A percentile compares a stretch with the other conserved stretches of the same genome.
phyloP scores from a whole-genome alignment of 805 yeast species.

The Komagataella populi region DNA sequence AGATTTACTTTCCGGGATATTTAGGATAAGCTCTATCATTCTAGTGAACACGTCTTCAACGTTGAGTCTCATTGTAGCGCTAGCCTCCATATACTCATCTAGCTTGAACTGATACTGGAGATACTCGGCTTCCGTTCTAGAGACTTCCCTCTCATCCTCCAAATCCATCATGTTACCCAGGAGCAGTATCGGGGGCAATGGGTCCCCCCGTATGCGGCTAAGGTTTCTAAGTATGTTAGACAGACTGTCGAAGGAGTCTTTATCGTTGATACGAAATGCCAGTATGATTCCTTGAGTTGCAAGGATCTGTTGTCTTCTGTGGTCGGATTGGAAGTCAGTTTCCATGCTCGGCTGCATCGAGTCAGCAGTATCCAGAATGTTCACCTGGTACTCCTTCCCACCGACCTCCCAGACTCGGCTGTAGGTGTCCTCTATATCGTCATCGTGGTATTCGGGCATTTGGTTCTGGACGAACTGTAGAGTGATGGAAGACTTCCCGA shows the following conservation, averaged over 20 bases:
- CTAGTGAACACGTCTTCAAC: slow-evolving; percentile 1
- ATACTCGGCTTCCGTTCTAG: slow-evolving; percentile 40
- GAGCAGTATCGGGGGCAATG: slow-evolving; percentile 24
- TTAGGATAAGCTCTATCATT: background rate
- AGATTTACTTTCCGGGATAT: background rate
- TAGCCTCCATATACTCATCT: background rate
- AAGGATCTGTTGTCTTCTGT: slow-evolving; percentile 3
- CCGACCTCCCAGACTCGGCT: slow-evolving; percentile 15
- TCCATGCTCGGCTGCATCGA: background rate
- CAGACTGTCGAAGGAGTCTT: slow-evolving; percentile 26
- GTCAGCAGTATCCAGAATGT: slow-evolving; percentile 65
- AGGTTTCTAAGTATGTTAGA: slow-evolving; percentile 43
- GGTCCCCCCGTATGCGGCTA: slow-evolving; percentile 43
- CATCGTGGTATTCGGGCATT: slow-evolving; percentile 10
- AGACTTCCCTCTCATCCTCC: slow-evolving; percentile 63
- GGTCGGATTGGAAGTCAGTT: slow-evolving; percentile 2
- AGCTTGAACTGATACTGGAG: background rate
- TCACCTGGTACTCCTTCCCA: slow-evolving; percentile 23
- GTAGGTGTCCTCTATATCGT: slow-evolving; percentile 16
- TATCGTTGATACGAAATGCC: slow-evolving; percentile 35
- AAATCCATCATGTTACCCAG: slow-evolving; percentile 73
- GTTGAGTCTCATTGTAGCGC: slow-evolving; percentile 1
- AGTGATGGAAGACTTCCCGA: slow-evolving; percentile 18
- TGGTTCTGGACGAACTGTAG: slow-evolving; percentile 10
- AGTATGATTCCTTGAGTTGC: slow-evolving; percentile 35